Evolutionary conservation across 345 rosid species (phyloP), one percentile per base, ranked within the genome.

Genomic region (Lepidium aucheri): DNA sequence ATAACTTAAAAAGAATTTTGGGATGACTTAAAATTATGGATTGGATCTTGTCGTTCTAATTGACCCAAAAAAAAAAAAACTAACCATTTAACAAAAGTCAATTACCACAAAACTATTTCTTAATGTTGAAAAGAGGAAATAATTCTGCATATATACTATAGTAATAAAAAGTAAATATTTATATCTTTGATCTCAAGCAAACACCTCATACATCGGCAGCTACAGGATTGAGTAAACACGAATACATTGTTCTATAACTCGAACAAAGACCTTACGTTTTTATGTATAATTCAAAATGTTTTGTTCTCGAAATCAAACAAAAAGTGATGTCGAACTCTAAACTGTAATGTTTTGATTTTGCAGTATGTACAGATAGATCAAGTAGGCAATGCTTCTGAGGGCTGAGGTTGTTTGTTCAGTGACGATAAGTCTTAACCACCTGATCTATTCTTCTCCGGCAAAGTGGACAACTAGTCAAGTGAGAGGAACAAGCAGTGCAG

Each of bases 361-460:
- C 14, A 14, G 47, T 71, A 71, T 71, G 7, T 63, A 67, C 75
- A 71, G 30, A 30, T 40, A 44, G 12, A 34, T 70, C 50, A 6
- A 24, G 49, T 54, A 8, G 33, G 43, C 9, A 63, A 55, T 63
- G 70, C 30, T 46, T 38, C 4, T 3, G 60, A 58, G 60, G 6
- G 24, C 8, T 50, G 61, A 65, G 7, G 7, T 51, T 50, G 39
- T 35, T 73, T 38, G 44, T 67, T 87, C 79, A 85, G 69, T 86
- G 96, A 57, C 95, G 95, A 74, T 79, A 93, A 7, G 93, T 87
- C 83, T 79, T 88, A 45, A 94, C 96, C 58, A 83, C 82, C 74
- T 81, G 88, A 66, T 90, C 95, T 54, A 94, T 94, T 45, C 87
- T 79, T 75, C 87, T 82, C 61, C 97, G 83, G 65, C 97, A 88